Base-by-base conservation (phyloP, 345 rosid genomes). In the Eucalyptus pumila region DNA sequence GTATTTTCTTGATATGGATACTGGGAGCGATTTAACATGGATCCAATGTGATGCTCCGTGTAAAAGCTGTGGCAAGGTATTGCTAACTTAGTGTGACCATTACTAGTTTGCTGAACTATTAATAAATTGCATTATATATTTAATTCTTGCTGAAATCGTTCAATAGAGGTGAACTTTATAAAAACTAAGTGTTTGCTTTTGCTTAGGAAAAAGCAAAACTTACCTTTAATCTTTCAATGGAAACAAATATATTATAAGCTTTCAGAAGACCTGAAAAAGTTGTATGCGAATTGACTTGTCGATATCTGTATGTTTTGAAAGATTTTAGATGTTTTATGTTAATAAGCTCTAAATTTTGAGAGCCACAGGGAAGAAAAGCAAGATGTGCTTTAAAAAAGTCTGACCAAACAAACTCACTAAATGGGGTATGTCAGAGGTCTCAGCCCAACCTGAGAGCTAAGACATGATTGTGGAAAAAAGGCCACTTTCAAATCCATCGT, bases 31-130 rank as follows among this genome's bases (percentile, higher is more conserved):
- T 92, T 93, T 97, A 93, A 94, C 99, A 87, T 97, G 99, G 99
- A 92, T 97, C 87, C 99, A 97, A 37, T 97, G 99, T 58, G 99
- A 96, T 88, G 99, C 99, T 81, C 99, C 99, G 69, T 97, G 99
- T 88, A 87, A 92, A 89, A 96, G 98, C 91, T 96, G 99, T 87
- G 99, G 99, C 85, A 96, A 96, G 98, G 99, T 96, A 93, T 88
- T 65, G 45, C 83, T 76, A 37, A 76, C 47, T 37, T 40, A 76
- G 83, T 72, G 44, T 37, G 40, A 34, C 13, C 47, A 50, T 86
- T 34, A 49, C 56, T 85, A 76, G 47, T 37, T 76, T 37, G 45
- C 83, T 11, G 27, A 76, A 76, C 83, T 40, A 21, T 76, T 37
- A 21, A 76, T 76, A 40, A 72, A 37, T 23, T 76, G 47, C 47